phyloP scores from a whole-genome alignment of 108 stramenopile genomes.

The Nitzschia inconspicua region DNA sequence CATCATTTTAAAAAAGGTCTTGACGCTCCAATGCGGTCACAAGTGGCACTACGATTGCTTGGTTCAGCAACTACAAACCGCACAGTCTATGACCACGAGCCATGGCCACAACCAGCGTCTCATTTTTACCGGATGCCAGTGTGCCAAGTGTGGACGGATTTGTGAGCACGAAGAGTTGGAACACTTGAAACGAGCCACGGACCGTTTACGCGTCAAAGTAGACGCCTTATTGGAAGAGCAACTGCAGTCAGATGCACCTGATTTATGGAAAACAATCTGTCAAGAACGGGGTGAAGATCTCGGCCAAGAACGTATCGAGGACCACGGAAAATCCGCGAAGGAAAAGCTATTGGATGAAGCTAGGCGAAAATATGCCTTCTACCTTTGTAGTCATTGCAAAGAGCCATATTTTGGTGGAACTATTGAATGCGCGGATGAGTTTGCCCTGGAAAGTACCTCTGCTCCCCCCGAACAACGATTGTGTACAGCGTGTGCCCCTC shows the following conservation, averaged over 20 bases:
- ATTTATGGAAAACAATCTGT: slow-evolving; percentile 10
- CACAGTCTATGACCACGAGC: slow-evolving; percentile 22
- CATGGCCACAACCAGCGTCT: slow-evolving; percentile 41
- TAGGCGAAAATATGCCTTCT: slow-evolving; percentile 54
- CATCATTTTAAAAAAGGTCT: slow-evolving; percentile 8
- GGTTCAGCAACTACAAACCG: slow-evolving; percentile 37
- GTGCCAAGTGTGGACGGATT: slow-evolving; percentile 57
- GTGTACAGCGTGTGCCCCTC: slow-evolving; percentile 52
- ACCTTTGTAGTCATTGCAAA: slow-evolving; percentile 54
- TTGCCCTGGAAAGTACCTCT: neutral
- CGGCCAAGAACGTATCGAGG: neutral
- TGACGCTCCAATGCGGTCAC: slow-evolving; percentile 57
- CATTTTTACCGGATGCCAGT: slow-evolving; percentile 59
- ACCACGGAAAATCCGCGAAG: neutral
- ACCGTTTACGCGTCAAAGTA: slow-evolving; percentile 50
- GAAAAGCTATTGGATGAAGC: slow-evolving; percentile 33
- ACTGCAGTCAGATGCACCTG: slow-evolving; percentile 35
- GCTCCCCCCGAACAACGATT: slow-evolving; percentile 25
- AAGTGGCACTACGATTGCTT: slow-evolving; percentile 55
- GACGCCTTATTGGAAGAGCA: slow-evolving; percentile 50
- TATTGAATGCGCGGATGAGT: slow-evolving; percentile 57
- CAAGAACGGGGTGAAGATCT: neutral
- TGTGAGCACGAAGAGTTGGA: slow-evolving; percentile 37
- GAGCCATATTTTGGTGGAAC: slow-evolving; percentile 77
- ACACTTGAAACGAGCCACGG: slow-evolving; percentile 45